Evolutionary conservation across 163 green algal genomes (phyloP).

Genomic region (Scenedesmus sp.): DNA sequence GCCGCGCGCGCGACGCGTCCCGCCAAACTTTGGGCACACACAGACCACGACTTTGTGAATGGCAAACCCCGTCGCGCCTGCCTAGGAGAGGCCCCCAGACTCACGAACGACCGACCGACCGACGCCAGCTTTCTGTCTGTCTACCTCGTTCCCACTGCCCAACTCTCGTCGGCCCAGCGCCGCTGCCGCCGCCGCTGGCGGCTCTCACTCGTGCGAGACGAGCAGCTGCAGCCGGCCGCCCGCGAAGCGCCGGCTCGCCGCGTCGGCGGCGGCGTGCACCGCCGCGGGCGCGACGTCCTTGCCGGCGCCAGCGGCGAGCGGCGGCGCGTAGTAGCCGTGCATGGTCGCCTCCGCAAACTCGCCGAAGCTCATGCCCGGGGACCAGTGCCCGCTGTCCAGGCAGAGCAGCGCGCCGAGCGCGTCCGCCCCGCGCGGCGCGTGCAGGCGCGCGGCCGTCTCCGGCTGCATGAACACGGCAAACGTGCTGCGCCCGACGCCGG

Average conservation of each 20-base stretch:
- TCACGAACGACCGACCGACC: too few species aligned
- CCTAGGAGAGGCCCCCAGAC: too few species aligned
- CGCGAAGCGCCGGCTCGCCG: constrained; percentile 5
- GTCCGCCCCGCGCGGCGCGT: background rate
- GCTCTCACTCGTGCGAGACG: constrained; percentile 29
- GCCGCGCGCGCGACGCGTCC: too few species aligned
- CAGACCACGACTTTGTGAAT: too few species aligned
- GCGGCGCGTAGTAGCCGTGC: constrained; percentile 49
- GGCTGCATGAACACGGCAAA: constrained; percentile 90
- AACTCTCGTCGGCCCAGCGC: too few species aligned
- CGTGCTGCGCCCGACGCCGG: constrained; percentile 71
- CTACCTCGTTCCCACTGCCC: too few species aligned
- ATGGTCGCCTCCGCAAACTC: constrained; percentile 71
- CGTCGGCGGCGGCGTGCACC: constrained; percentile 9
- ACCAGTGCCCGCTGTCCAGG: constrained; percentile 60
- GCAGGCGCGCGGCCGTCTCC: background rate
- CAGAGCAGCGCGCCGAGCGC: constrained; percentile 1
- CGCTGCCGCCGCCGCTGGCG: too few species aligned
- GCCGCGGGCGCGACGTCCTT: constrained; percentile 37
- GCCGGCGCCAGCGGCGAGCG: too few species aligned
- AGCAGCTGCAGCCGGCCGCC: constrained; percentile 7
- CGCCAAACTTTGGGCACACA: too few species aligned
- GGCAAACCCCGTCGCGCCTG: too few species aligned
- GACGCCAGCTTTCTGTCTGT: too few species aligned
- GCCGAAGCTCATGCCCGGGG: constrained; percentile 63